Percentiles rank a stretch among this genome's conserved stretches.
Evolutionary conservation across 768 basidiomycete species (phyloP).

Genomic region (Sutorius australiensis): DNA sequence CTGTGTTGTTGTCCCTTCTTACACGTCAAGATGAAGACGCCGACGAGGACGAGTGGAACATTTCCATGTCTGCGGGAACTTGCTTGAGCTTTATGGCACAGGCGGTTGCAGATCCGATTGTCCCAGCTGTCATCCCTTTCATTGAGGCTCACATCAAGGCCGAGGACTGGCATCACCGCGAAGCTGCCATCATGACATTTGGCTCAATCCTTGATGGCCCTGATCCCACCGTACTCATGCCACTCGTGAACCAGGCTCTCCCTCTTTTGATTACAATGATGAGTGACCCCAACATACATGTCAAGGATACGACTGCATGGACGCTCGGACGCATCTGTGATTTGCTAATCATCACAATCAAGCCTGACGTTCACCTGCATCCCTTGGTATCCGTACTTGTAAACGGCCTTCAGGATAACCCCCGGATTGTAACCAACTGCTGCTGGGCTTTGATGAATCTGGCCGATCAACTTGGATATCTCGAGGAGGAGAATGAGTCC

Average conservation of each 20-base stretch:
- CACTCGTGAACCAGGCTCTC: conserved; percentile 90
- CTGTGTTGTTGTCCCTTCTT: conserved; percentile 84
- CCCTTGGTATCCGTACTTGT: conserved; percentile 82
- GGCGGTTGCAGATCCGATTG: conserved; percentile 87
- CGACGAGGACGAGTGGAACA: conserved; percentile 98
- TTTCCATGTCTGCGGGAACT: conserved; percentile 94
- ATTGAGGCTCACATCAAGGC: conserved; percentile 94
- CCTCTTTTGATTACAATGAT: conserved; percentile 96
- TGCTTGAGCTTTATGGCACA: conserved; percentile 86
- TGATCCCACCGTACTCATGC: conserved; percentile 79
- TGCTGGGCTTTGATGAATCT: conserved; percentile 97
- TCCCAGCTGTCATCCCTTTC: conserved; percentile 93
- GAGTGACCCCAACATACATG: conserved; percentile 76
- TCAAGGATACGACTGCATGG: conserved; percentile 98
- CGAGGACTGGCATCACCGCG: conserved; percentile 91
- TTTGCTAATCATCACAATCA: conserved; percentile 77
- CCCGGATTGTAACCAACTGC: conserved; percentile 87
- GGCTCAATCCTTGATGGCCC: conserved; percentile 97
- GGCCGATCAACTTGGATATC: conserved; percentile 80
- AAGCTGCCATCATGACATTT: conserved; percentile 98
- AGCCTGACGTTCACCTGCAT: conserved; percentile 84
- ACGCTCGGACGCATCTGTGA: conserved; percentile 96
- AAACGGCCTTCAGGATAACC: conserved; percentile 70
- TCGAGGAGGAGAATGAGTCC: conserved; percentile 57
- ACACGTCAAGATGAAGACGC: conserved; percentile 95